These are phyloP conservation scores for Vaccinium darrowii DNA, from an alignment of 148 eudicot genomes.

Conservation along the genomic window DNA sequence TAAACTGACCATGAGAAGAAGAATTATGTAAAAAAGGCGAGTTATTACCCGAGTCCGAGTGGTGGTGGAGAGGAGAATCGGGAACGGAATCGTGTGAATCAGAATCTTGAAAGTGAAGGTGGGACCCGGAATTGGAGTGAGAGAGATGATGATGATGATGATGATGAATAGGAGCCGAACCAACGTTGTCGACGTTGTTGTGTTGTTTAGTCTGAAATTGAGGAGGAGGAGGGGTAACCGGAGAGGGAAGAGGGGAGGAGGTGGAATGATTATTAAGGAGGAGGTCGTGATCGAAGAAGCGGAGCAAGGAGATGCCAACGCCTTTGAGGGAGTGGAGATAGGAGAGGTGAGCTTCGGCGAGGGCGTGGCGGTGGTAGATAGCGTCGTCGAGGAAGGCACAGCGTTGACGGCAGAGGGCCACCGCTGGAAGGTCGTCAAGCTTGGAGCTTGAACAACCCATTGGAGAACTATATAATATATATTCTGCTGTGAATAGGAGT, in stretches of 20 bases:
- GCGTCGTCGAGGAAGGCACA: constrained; percentile 52
- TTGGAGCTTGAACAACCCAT: constrained; percentile 88
- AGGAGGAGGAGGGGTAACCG: constrained; percentile 35
- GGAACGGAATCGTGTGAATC: constrained; percentile 32
- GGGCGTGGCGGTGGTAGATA: constrained; percentile 52
- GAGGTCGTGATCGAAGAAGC: constrained; percentile 39
- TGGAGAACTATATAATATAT: background rate
- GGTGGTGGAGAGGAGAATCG: constrained; percentile 38
- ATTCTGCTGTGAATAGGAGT: background rate
- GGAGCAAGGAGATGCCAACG: constrained; percentile 56
- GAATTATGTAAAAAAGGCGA: constrained; percentile 13
- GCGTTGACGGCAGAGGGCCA: constrained; percentile 65
- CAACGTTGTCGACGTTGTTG: background rate
- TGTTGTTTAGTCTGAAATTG: constrained; percentile 25
- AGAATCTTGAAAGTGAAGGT: constrained; percentile 55
- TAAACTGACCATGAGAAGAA: constrained; percentile 23
- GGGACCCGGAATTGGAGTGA: constrained; percentile 48
- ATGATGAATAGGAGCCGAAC: background rate
- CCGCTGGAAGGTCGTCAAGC: constrained; percentile 81
- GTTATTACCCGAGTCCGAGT: constrained; percentile 25
- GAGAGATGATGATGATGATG: constrained; percentile 22
- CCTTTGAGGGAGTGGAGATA: constrained; percentile 57
- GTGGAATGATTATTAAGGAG: constrained; percentile 11
- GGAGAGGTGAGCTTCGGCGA: constrained; percentile 70
- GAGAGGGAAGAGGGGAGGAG: constrained; percentile 27